phyloP scores from a whole-genome alignment of 345 rosid species.

The Camelina neglecta region DNA sequence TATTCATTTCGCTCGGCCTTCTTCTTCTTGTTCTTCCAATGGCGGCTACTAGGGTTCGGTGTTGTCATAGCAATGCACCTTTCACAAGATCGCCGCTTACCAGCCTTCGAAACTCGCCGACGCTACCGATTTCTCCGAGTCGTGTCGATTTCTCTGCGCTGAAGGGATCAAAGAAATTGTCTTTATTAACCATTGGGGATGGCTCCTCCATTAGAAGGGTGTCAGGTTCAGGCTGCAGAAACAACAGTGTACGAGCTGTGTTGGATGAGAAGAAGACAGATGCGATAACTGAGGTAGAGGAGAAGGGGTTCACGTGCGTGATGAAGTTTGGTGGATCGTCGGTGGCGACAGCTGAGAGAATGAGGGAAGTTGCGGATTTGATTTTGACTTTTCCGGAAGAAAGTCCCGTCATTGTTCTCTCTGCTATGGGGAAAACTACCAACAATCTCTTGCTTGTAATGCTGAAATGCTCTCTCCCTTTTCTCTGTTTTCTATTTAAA shows the following conservation, averaged over 20 bases:
- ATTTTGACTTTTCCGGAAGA: conserved; percentile 77
- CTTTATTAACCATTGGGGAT: conserved; percentile 38
- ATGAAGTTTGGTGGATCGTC: conserved; percentile 99
- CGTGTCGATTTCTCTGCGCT: conserved; percentile 35
- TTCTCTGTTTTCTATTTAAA: neutral
- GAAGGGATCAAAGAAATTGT: conserved; percentile 13
- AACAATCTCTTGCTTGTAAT: conserved; percentile 85
- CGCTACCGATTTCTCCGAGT: conserved; percentile 32
- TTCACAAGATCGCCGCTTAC: conserved; percentile 32
- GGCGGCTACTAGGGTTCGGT: conserved; percentile 49
- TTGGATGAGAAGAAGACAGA: conserved; percentile 44
- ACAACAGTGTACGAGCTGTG: conserved; percentile 32
- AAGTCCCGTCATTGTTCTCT: conserved; percentile 85
- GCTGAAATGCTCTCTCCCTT: neutral
- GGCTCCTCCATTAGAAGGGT: conserved; percentile 28
- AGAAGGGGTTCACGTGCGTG: conserved; percentile 69
- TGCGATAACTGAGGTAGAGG: conserved; percentile 21
- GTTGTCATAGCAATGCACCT: conserved; percentile 34
- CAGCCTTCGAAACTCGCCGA: conserved; percentile 39
- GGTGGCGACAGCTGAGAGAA: conserved; percentile 78
- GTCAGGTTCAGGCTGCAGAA: conserved; percentile 22
- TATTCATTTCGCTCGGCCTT: neutral
- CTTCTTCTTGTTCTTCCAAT: conserved; percentile 33
- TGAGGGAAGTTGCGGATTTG: conserved; percentile 87
- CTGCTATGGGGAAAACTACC: conserved; percentile 98